phyloP scores from a whole-genome alignment of 352 stramenopile species.

The Phytophthora lateralis region DNA sequence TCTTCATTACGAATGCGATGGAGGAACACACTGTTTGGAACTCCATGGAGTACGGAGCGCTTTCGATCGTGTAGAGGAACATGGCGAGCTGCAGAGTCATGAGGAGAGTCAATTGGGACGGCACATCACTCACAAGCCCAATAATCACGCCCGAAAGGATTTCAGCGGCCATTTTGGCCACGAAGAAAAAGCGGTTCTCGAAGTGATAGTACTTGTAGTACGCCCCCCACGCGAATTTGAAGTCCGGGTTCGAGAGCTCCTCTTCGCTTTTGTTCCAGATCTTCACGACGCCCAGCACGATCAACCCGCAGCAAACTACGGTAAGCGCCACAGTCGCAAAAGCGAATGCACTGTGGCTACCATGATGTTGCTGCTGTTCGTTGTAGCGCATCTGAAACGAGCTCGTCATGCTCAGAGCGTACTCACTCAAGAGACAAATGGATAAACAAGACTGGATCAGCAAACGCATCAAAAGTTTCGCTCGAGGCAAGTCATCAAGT shows the following conservation, averaged over 20 bases:
- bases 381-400: conserved; percentile 83
- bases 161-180: conserved; percentile 78
- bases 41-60: conserved; percentile 65
- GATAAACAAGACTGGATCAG: conserved; percentile 73
- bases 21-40: conserved; percentile 77
- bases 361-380: conserved; percentile 42
- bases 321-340: conserved; percentile 67
- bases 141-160: conserved; percentile 78
- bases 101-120: conserved; percentile 73
- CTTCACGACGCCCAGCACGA: conserved; percentile 68
- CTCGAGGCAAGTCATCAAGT: conserved; percentile 68
- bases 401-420: conserved; percentile 80
- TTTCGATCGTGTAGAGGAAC: conserved; percentile 77
- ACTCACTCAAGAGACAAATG: conserved; percentile 81
- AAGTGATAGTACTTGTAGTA: conserved; percentile 88
- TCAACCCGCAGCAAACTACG: conserved; percentile 68
- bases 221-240: conserved; percentile 81
- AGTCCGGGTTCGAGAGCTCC: conserved; percentile 61
- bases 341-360: conserved; percentile 55
- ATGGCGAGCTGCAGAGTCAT: conserved; percentile 75
- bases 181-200: conserved; percentile 71
- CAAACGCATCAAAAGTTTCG: conserved; percentile 70
- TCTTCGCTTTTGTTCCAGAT: conserved; percentile 68
- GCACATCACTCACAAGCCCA: conserved; percentile 73
- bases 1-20: conserved; percentile 83